A percentile compares a stretch with the other conserved stretches of the same genome.
Conservation (phyloP, 148 eudicot genomes). For the Camellia japonica region DNA sequence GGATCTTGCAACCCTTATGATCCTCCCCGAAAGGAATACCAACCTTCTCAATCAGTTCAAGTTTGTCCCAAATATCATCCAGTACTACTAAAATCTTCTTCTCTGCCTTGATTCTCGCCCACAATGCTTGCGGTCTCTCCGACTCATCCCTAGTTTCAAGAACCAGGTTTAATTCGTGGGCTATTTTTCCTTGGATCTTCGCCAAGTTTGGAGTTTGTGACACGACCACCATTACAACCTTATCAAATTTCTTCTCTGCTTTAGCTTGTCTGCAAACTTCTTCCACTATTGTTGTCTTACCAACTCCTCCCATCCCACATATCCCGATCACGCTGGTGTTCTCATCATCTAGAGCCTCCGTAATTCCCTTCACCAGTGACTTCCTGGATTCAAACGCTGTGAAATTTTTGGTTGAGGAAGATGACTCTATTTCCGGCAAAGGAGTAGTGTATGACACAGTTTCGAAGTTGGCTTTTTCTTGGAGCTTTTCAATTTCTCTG, state of each 20-base stretch:
- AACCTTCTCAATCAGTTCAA: slow-evolving; percentile 26
- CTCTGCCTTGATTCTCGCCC: slow-evolving; percentile 29
- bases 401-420: not conserved
- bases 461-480: not conserved
- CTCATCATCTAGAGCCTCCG: slow-evolving; percentile 13
- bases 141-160: slow-evolving; percentile 18
- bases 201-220: slow-evolving; percentile 25
- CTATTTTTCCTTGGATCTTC: slow-evolving; percentile 39
- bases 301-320: slow-evolving; percentile 24
- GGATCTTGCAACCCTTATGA: slow-evolving; percentile 28
- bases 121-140: slow-evolving; percentile 25
- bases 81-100: slow-evolving; percentile 29
- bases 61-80: slow-evolving; percentile 42
- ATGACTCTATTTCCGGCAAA: not conserved
- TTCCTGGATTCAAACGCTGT: slow-evolving; percentile 32
- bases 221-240: slow-evolving; percentile 42
- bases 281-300: slow-evolving; percentile 19
- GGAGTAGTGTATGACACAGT: not conserved
- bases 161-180: slow-evolving; percentile 32
- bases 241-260: slow-evolving; percentile 28
- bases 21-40: slow-evolving; percentile 34
- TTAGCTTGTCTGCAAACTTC: not conserved
- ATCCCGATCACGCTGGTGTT: not conserved
- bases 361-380: slow-evolving; percentile 17
- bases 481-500: not conserved